Conservation (phyloP, 1,139 yeast species). For the Pichia sp. region DNA sequence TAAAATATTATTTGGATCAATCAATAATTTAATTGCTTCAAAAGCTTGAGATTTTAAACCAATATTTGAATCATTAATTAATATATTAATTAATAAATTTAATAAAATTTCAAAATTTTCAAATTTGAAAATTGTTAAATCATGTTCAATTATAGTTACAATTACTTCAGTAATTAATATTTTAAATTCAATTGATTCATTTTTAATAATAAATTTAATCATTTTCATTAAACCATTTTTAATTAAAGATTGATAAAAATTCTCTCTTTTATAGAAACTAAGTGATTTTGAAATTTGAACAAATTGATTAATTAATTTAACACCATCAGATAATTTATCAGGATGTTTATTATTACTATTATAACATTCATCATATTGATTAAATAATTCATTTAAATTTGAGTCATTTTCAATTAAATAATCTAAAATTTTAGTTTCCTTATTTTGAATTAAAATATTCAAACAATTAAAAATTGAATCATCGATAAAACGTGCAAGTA, state of each 20-base stretch:
- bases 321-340: conserved; percentile 35
- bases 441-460: conserved; percentile 55
- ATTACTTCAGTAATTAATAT: conserved; percentile 77
- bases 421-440: conserved; percentile 64
- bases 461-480: conserved; percentile 67
- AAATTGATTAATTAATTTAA: conserved; percentile 74
- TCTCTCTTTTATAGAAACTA: conserved; percentile 55
- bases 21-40: conserved; percentile 69
- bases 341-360: conserved; percentile 45
- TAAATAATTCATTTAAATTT: conserved; percentile 48
- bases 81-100: conserved; percentile 50
- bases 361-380: conserved; percentile 43
- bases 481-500: conserved; percentile 70
- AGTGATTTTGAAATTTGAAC: conserved; percentile 65
- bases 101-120: conserved; percentile 51
- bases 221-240: conserved; percentile 64
- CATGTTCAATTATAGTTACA: conserved; percentile 78
- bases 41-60: conserved; percentile 77
- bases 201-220: conserved; percentile 63
- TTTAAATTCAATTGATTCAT: conserved; percentile 43
- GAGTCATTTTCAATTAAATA: conserved; percentile 51
- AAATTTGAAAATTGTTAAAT: conserved; percentile 54
- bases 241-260: conserved; percentile 58
- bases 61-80: conserved; percentile 56
- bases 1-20: conserved; percentile 42